These are phyloP conservation scores for Talaromyces atroroseus DNA, from an alignment of 2,329 filamentous ascomycete species.

Conservation along the genomic window DNA sequence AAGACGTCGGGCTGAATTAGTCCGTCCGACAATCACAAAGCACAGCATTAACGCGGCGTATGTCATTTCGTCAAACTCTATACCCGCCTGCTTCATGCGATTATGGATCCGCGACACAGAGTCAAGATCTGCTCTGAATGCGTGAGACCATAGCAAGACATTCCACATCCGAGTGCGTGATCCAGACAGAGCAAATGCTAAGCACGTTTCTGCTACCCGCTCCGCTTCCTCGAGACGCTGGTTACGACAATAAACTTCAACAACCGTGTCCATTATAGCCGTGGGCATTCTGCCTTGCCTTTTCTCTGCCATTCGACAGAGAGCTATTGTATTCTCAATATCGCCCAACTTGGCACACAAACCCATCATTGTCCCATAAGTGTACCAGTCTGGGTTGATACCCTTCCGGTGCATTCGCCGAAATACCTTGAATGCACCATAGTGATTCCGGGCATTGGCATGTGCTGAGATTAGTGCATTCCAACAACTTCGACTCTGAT, in stretches of 20 bases:
- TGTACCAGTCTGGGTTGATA: constrained; percentile 55
- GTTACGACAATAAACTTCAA: constrained; percentile 62
- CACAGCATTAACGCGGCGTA: constrained; percentile 59
- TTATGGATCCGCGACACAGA: constrained; percentile 51
- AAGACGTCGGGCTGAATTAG: constrained; percentile 53
- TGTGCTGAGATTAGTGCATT: constrained; percentile 73
- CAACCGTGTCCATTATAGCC: constrained; percentile 58
- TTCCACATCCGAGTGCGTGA: constrained; percentile 69
- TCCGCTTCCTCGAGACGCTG: constrained; percentile 53
- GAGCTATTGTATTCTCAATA: constrained; percentile 58
- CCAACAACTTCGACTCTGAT: constrained; percentile 60
- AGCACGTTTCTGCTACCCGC: constrained; percentile 53
- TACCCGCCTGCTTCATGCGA: constrained; percentile 48
- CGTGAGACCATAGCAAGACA: constrained; percentile 64
- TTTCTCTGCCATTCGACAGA: constrained; percentile 60
- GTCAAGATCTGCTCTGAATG: constrained; percentile 55
- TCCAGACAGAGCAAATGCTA: constrained; percentile 47
- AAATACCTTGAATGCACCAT: constrained; percentile 61
- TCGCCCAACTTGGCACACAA: constrained; percentile 68
- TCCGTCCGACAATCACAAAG: constrained; percentile 48
- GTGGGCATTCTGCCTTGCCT: constrained; percentile 47
- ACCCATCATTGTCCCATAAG: constrained; percentile 68
- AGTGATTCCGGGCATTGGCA: constrained; percentile 59
- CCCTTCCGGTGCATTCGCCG: constrained; percentile 50
- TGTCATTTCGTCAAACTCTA: constrained; percentile 53